Percentiles rank a stretch among this genome's conserved stretches.
Evolutionary conservation across 164 flowering plant genomes (phyloP).

Genomic region (Sextonia rubra): DNA sequence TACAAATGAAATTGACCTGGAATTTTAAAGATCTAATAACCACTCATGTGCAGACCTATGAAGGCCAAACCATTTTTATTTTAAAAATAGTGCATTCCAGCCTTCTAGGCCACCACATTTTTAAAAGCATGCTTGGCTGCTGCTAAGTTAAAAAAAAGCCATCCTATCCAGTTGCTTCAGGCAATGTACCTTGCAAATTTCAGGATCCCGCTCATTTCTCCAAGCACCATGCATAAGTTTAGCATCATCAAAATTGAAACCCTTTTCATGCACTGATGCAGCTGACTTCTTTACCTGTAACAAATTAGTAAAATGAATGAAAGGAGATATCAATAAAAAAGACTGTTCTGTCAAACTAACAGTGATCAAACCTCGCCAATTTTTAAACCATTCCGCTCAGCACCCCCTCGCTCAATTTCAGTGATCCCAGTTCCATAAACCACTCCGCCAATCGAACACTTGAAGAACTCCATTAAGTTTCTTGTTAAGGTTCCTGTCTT

Average conservation of each 20-base stretch:
- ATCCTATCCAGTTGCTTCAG: neutral
- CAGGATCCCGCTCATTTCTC: slow-evolving; percentile 92
- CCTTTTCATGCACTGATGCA: slow-evolving; percentile 60
- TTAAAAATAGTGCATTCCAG: no score
- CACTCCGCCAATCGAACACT: slow-evolving; percentile 95
- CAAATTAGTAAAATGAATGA: slow-evolving; percentile 3
- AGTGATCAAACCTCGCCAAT: slow-evolving; percentile 47
- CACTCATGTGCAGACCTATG: no score
- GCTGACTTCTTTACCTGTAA: slow-evolving; percentile 47
- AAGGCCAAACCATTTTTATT: no score
- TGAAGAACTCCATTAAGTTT: slow-evolving; percentile 96
- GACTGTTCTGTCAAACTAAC: neutral
- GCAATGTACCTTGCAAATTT: slow-evolving; percentile 65
- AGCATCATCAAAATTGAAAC: slow-evolving; percentile 92
- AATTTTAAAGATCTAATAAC: no score
- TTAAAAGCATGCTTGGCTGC: no score
- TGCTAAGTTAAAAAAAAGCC: neutral
- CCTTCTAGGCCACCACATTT: no score
- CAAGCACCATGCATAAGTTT: slow-evolving; percentile 95
- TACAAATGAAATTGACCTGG: no score
- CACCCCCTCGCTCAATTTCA: slow-evolving; percentile 79
- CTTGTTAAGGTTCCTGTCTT: slow-evolving; percentile 97
- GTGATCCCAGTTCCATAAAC: slow-evolving; percentile 85
- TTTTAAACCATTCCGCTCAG: slow-evolving; percentile 60
- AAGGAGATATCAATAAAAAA: neutral